phyloP scores from a whole-genome alignment of 169 alveolate genomes.

The Amoebophrya sp. region DNA sequence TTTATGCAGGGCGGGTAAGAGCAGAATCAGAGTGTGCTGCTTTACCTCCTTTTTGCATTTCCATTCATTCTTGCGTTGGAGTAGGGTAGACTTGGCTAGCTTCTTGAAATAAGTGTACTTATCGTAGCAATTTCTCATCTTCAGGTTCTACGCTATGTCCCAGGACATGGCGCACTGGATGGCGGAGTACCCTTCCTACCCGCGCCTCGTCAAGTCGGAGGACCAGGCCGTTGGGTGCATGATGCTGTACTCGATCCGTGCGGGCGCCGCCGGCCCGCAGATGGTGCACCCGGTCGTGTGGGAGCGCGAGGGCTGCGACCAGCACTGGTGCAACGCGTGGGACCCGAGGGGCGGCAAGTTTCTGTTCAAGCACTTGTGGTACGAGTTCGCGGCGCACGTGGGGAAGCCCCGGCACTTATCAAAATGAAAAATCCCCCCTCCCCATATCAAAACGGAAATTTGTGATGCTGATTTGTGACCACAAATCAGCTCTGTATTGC shows the following conservation, averaged over 20 bases:
- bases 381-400: background rate
- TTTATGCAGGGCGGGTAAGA: constrained; percentile 2
- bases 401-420: background rate
- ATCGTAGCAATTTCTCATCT: no score
- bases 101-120: no score
- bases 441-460: no score
- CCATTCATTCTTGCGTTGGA: no score
- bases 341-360: background rate
- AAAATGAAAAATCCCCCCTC: no score
- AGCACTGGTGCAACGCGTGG: constrained; percentile 7
- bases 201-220: background rate
- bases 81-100: no score
- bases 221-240: background rate
- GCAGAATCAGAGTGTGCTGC: no score
- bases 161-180: background rate
- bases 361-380: constrained; percentile 8
- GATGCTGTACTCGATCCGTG: background rate
- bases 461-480: no score
- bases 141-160: background rate
- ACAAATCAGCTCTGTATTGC: no score
- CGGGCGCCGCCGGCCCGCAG: background rate
- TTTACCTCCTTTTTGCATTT: no score
- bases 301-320: background rate
- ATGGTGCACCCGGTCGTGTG: background rate
- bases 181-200: background rate